Conservation (phyloP, 306 rosid species). For the Leucaena leucocephala region DNA sequence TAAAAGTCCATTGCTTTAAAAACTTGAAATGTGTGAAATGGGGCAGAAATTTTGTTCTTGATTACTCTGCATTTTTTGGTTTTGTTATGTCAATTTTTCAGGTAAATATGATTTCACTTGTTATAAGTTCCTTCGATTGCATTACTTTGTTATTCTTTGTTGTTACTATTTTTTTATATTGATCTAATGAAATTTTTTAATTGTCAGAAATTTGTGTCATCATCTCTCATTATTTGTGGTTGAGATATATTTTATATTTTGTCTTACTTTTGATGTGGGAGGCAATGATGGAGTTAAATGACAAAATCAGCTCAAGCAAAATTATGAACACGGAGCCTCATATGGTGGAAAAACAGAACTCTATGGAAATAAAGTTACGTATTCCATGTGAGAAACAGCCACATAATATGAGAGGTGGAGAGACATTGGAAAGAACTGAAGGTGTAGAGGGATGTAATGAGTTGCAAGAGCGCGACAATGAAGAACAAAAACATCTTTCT, state of each 20-base stretch:
- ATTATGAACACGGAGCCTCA: not conserved
- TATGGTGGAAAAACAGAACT: not conserved
- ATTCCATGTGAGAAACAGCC: not conserved
- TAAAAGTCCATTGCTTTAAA: not conserved
- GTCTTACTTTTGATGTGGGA: not conserved
- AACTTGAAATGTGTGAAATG: not conserved
- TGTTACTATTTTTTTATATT: not conserved
- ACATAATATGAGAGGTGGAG: not conserved
- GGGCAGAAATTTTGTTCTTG: not conserved
- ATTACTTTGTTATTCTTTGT: not conserved
- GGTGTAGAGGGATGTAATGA: not conserved
- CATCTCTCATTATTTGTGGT: slow-evolving; percentile 10
- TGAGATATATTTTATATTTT: not conserved
- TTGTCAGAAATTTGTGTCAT: not conserved
- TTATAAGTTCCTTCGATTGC: not conserved
- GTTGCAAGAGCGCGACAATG: slow-evolving; percentile 5
- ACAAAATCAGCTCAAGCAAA: not conserved
- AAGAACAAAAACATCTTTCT: slow-evolving; percentile 1
- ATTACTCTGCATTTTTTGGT: not conserved
- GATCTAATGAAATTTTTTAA: not conserved
- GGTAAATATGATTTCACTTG: not conserved
- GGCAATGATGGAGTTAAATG: not conserved
- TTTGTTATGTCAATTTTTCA: not conserved
- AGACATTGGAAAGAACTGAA: not conserved
- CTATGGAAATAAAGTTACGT: not conserved